Conservation (phyloP, 1,284 basidiomycete genomes). For the Phaffia rhodozyma region DNA sequence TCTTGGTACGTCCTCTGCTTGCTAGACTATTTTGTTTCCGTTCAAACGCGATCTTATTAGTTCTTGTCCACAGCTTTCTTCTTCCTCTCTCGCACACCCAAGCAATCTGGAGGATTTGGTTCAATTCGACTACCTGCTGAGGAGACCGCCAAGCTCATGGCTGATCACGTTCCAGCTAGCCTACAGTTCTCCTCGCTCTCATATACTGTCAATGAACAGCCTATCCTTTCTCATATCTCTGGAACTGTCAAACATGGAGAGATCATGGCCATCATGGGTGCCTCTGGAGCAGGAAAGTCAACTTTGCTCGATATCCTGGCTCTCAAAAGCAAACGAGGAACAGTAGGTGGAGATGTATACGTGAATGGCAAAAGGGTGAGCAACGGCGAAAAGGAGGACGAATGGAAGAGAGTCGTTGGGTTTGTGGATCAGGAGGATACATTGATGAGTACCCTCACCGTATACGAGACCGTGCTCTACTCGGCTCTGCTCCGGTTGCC, state of each 20-base stretch:
- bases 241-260: conserved; percentile 77
- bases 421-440: conserved; percentile 99
- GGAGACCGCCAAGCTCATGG: conserved; percentile 74
- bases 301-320: conserved; percentile 93
- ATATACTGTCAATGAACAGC: conserved; percentile 56
- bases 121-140: conserved; percentile 65
- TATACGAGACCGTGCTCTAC: conserved; percentile 93
- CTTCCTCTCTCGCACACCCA: conserved; percentile 67
- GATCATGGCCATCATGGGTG: conserved; percentile 88
- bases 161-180: conserved; percentile 82
- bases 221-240: conserved; percentile 65
- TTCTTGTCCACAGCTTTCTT: conserved; percentile 51
- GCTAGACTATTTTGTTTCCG: conserved; percentile 35
- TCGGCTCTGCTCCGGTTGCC: conserved; percentile 81
- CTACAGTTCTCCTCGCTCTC: conserved; percentile 77
- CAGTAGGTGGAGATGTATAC: conserved; percentile 59
- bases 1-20: conserved; percentile 29
- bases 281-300: conserved; percentile 91
- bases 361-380: conserved; percentile 72
- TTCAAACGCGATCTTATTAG: not conserved
- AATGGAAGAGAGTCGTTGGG: conserved; percentile 76
- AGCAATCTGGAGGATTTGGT: conserved; percentile 51
- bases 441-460: conserved; percentile 87
- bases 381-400: conserved; percentile 29
- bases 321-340: conserved; percentile 70